These are phyloP conservation scores for Tolypocladium tundrense DNA, from an alignment of 2,329 filamentous ascomycete genomes.

Conservation along the genomic window DNA sequence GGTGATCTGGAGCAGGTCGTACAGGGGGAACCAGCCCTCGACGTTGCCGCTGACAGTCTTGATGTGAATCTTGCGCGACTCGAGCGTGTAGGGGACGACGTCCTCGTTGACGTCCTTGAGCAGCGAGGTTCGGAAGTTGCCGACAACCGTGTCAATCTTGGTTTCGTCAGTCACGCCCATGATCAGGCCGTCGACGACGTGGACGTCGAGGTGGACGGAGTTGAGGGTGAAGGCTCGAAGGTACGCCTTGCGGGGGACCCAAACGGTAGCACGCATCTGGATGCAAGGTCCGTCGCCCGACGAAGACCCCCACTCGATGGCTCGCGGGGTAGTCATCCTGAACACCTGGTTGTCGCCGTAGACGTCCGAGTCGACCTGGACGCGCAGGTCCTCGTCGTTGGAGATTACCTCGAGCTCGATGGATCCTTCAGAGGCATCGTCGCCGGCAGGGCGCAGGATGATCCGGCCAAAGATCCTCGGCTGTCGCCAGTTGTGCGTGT, in stretches of 20 bases:
- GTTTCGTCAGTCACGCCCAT: slow-evolving; percentile 19
- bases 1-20: slow-evolving; percentile 34
- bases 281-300: slow-evolving; percentile 29
- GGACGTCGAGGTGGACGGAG: slow-evolving; percentile 27
- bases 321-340: slow-evolving; percentile 26
- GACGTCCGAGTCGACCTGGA: slow-evolving; percentile 22
- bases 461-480: slow-evolving; percentile 35
- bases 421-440: slow-evolving; percentile 20
- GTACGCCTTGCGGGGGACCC: slow-evolving; percentile 28
- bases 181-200: slow-evolving; percentile 28
- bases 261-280: slow-evolving; percentile 35
- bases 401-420: slow-evolving; percentile 34
- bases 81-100: slow-evolving; percentile 26
- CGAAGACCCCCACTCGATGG: slow-evolving; percentile 19
- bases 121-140: slow-evolving; percentile 22
- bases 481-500: slow-evolving; percentile 10
- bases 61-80: slow-evolving; percentile 30
- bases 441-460: slow-evolving; percentile 27
- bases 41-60: slow-evolving; percentile 33
- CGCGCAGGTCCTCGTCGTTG: slow-evolving; percentile 30
- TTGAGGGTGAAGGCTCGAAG: slow-evolving; percentile 27
- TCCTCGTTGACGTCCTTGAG: slow-evolving; percentile 14
- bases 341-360: slow-evolving; percentile 26
- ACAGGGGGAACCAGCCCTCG: slow-evolving; percentile 38
- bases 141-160: slow-evolving; percentile 24